phyloP scores from a whole-genome alignment of 2,329 filamentous ascomycete genomes.

The Neospermospora avenae region DNA sequence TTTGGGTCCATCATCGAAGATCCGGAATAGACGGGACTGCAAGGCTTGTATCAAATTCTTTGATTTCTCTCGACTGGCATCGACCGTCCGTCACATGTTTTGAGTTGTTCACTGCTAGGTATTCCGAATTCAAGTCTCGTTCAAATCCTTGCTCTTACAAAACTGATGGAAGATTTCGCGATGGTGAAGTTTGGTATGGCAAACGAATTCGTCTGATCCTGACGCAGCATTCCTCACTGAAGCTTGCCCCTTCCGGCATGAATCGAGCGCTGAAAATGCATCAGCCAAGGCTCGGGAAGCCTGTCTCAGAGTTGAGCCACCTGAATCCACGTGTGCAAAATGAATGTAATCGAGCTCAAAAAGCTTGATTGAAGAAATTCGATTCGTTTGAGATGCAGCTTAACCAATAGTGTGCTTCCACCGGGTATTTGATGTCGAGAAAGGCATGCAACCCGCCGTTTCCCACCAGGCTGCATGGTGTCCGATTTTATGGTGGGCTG shows the following conservation, averaged over 20 bases:
- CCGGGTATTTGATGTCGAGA: neutral
- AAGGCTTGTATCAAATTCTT: neutral
- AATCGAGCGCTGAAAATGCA: neutral
- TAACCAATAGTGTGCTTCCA: neutral
- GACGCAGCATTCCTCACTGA: no score
- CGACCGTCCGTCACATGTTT: neutral
- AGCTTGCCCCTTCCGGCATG: neutral
- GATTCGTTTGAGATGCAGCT: neutral
- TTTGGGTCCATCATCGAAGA: slow-evolving; percentile 7
- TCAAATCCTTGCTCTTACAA: no score
- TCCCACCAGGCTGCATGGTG: neutral
- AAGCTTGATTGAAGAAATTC: neutral
- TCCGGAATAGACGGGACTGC: neutral
- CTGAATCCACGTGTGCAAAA: neutral
- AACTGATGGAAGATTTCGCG: no score
- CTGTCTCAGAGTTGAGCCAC: neutral
- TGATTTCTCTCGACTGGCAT: neutral
- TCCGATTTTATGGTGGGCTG: neutral
- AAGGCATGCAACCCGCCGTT: neutral
- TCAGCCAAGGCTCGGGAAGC: neutral
- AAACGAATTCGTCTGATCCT: no score
- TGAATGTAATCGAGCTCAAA: neutral
- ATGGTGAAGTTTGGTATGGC: no score
- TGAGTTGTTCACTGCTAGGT: no score
- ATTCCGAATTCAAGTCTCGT: no score